These are phyloP conservation scores for Purpureocillium lavendulum DNA, from an alignment of 2,329 filamentous ascomycete genomes.

Conservation along the genomic window DNA sequence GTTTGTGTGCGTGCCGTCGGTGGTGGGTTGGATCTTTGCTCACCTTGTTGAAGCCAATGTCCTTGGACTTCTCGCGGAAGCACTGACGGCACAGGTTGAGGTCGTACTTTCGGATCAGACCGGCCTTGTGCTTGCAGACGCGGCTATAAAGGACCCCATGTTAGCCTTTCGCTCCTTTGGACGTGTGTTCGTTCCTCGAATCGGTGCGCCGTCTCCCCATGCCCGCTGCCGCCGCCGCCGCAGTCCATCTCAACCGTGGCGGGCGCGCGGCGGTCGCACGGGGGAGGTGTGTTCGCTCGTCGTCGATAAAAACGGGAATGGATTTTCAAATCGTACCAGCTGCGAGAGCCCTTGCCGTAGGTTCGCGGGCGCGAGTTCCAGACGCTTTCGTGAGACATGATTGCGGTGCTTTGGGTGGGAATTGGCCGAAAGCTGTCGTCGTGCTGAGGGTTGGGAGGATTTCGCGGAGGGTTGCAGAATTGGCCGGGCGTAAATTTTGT, in stretches of 20 bases:
- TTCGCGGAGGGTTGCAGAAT: conserved; percentile 21
- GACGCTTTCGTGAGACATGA: conserved; percentile 79
- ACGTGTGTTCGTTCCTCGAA: not conserved
- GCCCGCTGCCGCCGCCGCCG: too few relatives aligned
- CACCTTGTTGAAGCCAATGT: conserved; percentile 69
- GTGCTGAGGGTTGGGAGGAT: conserved; percentile 21
- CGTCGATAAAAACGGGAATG: too few relatives aligned
- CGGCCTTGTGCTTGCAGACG: conserved; percentile 84
- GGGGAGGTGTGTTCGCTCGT: too few relatives aligned
- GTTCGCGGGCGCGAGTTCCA: conserved; percentile 97
- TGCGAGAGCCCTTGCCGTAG: conserved; percentile 94
- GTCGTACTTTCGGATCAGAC: conserved; percentile 99
- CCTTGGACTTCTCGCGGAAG: conserved; percentile 66
- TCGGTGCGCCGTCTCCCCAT: too few relatives aligned
- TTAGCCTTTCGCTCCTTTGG: not conserved
- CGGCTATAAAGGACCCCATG: conserved; percentile 34
- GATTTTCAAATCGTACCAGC: conserved; percentile 76
- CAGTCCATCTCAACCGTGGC: too few relatives aligned
- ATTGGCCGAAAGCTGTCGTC: conserved; percentile 11
- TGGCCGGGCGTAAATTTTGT: conserved; percentile 29
- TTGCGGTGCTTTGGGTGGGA: conserved; percentile 28
- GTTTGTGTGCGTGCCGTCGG: too few relatives aligned
- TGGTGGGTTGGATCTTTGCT: conserved; percentile 11
- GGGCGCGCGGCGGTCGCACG: too few relatives aligned
- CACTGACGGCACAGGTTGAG: conserved; percentile 80